Evolutionary conservation across 2,329 filamentous ascomycete species (phyloP).

Genomic region (Penicillium frequentans): DNA sequence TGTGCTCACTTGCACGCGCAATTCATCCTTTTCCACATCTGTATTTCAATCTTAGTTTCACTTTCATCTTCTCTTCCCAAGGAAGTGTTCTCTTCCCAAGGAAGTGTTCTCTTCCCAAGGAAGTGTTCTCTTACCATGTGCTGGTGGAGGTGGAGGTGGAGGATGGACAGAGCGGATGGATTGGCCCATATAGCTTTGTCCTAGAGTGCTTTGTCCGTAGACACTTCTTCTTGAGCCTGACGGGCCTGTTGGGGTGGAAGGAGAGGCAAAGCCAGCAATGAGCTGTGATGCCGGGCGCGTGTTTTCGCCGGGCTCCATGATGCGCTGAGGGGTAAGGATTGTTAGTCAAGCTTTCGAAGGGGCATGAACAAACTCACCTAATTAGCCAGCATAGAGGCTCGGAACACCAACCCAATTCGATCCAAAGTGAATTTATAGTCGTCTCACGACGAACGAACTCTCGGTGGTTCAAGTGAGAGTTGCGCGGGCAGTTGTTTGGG

Average conservation of each 20-base stretch:
- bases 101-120: background rate
- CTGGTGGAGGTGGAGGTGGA: constrained; percentile 35
- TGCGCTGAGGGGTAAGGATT: background rate
- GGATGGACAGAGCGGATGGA: constrained; percentile 36
- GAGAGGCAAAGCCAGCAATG: constrained; percentile 54
- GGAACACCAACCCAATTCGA: background rate
- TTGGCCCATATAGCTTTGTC: constrained; percentile 37
- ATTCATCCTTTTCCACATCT: constrained; percentile 65
- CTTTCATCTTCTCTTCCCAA: background rate
- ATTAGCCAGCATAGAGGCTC: background rate
- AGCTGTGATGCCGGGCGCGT: constrained; percentile 62
- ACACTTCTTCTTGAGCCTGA: constrained; percentile 19
- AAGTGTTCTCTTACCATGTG: constrained; percentile 36
- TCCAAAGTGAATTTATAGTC: background rate
- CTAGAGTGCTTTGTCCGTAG: constrained; percentile 19
- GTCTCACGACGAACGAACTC: background rate
- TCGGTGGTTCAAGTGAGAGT: background rate
- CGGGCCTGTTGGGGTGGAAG: constrained; percentile 35
- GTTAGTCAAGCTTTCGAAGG: background rate
- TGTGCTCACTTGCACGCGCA: constrained; percentile 86
- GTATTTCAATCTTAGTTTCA: constrained; percentile 7
- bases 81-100: constrained; percentile 15
- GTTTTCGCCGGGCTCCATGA: constrained; percentile 41
- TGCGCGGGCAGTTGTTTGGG: constrained; percentile 13
- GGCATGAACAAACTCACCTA: background rate